Evolutionary conservation across 2,329 filamentous ascomycete genomes (phyloP), one percentile per base, ranked within the genome.

Genomic region (Ophiostoma tasmaniense): DNA sequence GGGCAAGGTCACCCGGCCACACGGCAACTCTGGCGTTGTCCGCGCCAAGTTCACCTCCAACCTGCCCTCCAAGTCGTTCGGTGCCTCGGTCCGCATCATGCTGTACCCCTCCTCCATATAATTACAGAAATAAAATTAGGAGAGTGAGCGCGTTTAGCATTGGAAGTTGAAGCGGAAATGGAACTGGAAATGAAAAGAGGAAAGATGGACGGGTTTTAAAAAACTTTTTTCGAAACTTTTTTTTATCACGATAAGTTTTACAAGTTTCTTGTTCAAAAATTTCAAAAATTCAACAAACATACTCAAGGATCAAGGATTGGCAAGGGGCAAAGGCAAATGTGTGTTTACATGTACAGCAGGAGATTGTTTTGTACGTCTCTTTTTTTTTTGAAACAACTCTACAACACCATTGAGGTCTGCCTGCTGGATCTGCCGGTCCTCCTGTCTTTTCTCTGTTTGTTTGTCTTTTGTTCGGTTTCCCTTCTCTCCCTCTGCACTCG

Each of bases 101-200:
- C 87, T 97, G 83, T 97, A 97, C 88, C 93, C 93, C 83, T 96
- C 92, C 80, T 93, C 92, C 85, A 95, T 97, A 90, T 97, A 94
- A 90, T 69, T 55, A 83, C 78, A 79, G 78, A 78, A 50, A 39
- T 39, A 39, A 45, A 45, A 45, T 45, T 45, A 39, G n/a, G 79
- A 30, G 59, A 35, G 61, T 20, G 14, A 64, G 61, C 33, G 61
- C n/a, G 61, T 64, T 33, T 64, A 25, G 50, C 22, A 37, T 33
- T 39, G 61, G 8, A 8, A 33, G 33, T 33, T 33, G 33, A 33
- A 33, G 33, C 33, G 33, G 33, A 33, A 33, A 33, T 33, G 33
- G 33, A 33, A 33, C 33, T 33, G 28, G 8, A n/a, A 78, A 74
- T 78, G 45, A 22, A 64, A 25, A 14, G 28, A 28, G 37, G 11